Evolutionary conservation across 129 eudicot genomes (phyloP), one percentile per base, ranked within the genome.

Genomic region (Escallonia herrerae): DNA sequence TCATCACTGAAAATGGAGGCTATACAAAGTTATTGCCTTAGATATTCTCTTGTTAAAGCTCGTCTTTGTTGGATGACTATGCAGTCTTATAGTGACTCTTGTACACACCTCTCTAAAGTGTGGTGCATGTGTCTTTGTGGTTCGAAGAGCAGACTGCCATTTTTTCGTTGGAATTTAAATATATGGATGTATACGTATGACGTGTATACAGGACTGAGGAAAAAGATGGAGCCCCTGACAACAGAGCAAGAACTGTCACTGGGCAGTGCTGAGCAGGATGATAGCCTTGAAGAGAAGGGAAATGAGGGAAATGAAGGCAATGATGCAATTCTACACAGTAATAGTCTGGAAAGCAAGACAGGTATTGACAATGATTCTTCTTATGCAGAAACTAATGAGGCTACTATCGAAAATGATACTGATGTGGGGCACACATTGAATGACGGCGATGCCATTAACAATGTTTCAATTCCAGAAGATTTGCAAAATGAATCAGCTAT

Each of bases 201-300:
- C 4, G 56, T 70, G 65, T 78, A 3, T 50, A 43, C 81, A 87
- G 97, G 80, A 70, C 63, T 74, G n/a, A 83, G 73, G 76, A 80
- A 77, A 76, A 76, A 72, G 54, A 83, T 83, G 95, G 83, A 79
- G 57, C 74, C 91, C 13, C 71, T 83, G 73, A 79, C 91, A 42
- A 60, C 84, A 58, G 76, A 81, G 58, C 89, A 83, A 63, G 95
- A 83, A 74, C 68, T 74, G 71, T 75, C 82, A n/a, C 66, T 88
- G 76, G 66, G 54, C 39, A 75, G 87, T 52, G 83, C 67, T 65
- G 81, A 93, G 38, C 73, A 66, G 56, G 48, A 59, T 68, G 77
- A 77, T 69, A 61, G 45, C 59, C 68, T 69, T 66, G 79, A 80
- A 73, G 75, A 74, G 71, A 76, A 74, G 51, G 69, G 58, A 62